phyloP scores from a whole-genome alignment of 257 asterid genomes.

The Dorcoceras hygrometricum region DNA sequence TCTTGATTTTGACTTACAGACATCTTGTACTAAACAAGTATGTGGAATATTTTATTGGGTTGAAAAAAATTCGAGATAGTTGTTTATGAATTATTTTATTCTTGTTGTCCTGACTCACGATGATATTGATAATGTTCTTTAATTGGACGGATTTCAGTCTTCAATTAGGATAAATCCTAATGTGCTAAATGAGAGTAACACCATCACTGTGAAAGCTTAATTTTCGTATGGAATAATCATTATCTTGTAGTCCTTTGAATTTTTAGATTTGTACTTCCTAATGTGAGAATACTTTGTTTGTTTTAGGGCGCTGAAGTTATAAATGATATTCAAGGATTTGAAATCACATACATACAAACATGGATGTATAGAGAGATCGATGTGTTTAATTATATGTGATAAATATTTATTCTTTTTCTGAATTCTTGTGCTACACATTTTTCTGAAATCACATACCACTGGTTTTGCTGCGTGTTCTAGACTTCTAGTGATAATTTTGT shows the following conservation, averaged over 20 bases:
- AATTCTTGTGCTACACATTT: too few relatives aligned
- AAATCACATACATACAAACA: too few relatives aligned
- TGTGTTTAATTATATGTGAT: too few relatives aligned
- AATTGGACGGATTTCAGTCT: too few relatives aligned
- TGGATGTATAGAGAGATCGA: too few relatives aligned
- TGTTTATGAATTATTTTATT: background rate
- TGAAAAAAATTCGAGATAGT: background rate
- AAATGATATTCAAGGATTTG: conserved; percentile 5
- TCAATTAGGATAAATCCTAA: background rate
- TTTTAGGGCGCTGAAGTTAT: conserved; percentile 28
- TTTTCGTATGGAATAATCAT: background rate
- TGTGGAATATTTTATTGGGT: background rate
- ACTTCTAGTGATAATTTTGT: too few relatives aligned
- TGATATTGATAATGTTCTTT: too few relatives aligned
- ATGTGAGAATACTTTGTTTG: too few relatives aligned
- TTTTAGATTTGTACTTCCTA: background rate
- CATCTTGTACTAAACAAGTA: background rate
- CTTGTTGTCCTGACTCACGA: background rate
- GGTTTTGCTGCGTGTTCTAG: too few relatives aligned
- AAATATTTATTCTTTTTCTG: too few relatives aligned
- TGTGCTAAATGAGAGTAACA: background rate
- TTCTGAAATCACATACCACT: too few relatives aligned
- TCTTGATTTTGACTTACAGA: background rate
- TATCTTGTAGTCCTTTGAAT: background rate
- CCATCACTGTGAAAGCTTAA: too few relatives aligned